phyloP scores from a whole-genome alignment of 169 alveolate genomes.

The Eimeria acervulina region DNA sequence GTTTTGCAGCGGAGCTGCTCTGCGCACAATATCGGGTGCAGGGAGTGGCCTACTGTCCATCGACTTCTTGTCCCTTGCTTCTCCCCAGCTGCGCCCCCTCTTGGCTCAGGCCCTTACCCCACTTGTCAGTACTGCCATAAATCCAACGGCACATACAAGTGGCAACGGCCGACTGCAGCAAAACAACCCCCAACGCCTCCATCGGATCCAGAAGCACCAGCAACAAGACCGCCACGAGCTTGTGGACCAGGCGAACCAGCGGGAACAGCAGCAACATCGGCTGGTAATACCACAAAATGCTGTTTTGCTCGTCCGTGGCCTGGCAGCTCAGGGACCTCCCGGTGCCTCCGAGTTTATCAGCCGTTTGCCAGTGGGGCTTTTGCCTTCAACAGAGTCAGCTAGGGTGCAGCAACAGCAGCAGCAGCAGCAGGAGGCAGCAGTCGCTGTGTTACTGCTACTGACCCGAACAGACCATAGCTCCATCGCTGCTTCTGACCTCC shows the following conservation, averaged over 20 bases:
- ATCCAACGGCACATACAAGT: neutral
- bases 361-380: neutral
- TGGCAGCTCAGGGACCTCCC: constrained; percentile 37
- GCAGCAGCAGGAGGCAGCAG: constrained; percentile 45
- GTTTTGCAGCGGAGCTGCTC: constrained; percentile 70
- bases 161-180: neutral
- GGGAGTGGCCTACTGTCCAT: constrained; percentile 28
- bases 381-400: neutral
- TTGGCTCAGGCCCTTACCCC: constrained; percentile 42
- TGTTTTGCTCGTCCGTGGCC: constrained; percentile 16
- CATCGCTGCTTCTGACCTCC: constrained; percentile 27
- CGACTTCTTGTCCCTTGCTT: neutral
- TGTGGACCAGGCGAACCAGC: neutral
- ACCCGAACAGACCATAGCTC: constrained; percentile 43
- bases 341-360: neutral
- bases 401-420: neutral
- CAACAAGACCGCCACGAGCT: neutral
- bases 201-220: neutral
- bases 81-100: constrained; percentile 8
- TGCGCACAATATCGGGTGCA: constrained; percentile 30
- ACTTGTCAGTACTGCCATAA: neutral
- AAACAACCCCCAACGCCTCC: neutral
- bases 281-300: neutral
- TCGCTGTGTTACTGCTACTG: constrained; percentile 56
- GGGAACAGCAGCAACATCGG: constrained; percentile 3